Percentiles rank a stretch among this genome's conserved stretches.
phyloP scores from a whole-genome alignment of 306 rosid species.

The Prunus salicina region DNA sequence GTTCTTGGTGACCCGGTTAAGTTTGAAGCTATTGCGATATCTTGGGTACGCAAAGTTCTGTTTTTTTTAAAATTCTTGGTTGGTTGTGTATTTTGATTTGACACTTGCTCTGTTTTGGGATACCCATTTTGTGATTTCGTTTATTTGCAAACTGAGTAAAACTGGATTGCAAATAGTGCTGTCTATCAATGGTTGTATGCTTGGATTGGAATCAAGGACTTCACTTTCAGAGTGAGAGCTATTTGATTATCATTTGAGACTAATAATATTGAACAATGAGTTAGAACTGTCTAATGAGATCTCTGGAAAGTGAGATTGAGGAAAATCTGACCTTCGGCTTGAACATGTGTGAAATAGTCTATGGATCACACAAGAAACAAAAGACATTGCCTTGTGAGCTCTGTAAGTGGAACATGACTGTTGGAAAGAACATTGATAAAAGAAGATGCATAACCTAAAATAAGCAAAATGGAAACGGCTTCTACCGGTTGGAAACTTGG shows the following conservation, averaged over 20 bases:
- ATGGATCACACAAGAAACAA: not conserved
- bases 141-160: not conserved
- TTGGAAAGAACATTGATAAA: not conserved
- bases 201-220: not conserved
- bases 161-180: not conserved
- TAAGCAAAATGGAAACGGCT: not conserved
- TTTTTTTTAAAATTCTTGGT: not conserved
- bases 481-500: not conserved
- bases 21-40: conserved; percentile 60
- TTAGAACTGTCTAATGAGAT: not conserved
- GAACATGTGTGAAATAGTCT: not conserved
- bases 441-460: not conserved
- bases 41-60: conserved; percentile 54
- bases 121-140: conserved; percentile 8
- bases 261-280: too few species aligned
- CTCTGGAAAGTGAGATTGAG: not conserved
- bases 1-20: conserved; percentile 54
- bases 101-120: not conserved
- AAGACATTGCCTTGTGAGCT: not conserved
- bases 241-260: not conserved
- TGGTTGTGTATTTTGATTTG: not conserved
- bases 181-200: not conserved
- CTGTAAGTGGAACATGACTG: not conserved
- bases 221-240: not conserved
- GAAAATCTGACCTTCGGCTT: not conserved